Base-by-base conservation (phyloP, 768 basidiomycete species). In the Tricholoma flavovirens region DNA sequence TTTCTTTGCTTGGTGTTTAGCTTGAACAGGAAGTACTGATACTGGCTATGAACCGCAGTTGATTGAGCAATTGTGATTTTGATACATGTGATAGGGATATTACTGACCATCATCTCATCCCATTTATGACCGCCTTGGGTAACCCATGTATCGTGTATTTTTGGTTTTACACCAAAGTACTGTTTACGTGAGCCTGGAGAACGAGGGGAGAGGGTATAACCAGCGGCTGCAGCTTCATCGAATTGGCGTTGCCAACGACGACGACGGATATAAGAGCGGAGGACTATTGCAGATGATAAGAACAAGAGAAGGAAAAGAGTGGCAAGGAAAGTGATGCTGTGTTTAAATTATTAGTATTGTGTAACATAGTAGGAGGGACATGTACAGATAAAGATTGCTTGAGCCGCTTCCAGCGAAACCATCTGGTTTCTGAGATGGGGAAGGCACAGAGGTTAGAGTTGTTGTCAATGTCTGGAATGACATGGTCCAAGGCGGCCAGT, bases 321-420 rank as follows among this genome's bases (percentile, higher is more conserved):
- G 21, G 86, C 84, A 35, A 88, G 79, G 62, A 88, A 89, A 4
- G 86, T 88, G 68, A 86, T 82, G 24, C 84, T 87, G 66, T n/a
- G n/a, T n/a, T n/a, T n/a, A n/a, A n/a, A 33, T 46, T 56, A 49
- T n/a, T 36, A 36, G 15, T 50, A 56, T 57, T 35, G 46, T 55
- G 33, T 33, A 49, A n/a, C n/a, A n/a, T n/a, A n/a, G n/a, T n/a
- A 35, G 29, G 53, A 30, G 46, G 46, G 29, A 3, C 33, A 70
- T 74, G 29, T 45, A 75, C 76, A 81, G 70, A 57, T 79, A 79
- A 50, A 79, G 74, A 59, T 77, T 78, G 62, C 72, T 72, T 29
- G 72, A 61, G 42, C 52, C 66, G 22, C 12, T 53, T 35, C 59
- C 49, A 17, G n/a, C 30, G 15, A 49, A 49, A 10, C 3, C 9